Evolutionary conservation across 805 yeast genomes (phyloP).

Genomic region (Lachancea thermotolerans): DNA sequence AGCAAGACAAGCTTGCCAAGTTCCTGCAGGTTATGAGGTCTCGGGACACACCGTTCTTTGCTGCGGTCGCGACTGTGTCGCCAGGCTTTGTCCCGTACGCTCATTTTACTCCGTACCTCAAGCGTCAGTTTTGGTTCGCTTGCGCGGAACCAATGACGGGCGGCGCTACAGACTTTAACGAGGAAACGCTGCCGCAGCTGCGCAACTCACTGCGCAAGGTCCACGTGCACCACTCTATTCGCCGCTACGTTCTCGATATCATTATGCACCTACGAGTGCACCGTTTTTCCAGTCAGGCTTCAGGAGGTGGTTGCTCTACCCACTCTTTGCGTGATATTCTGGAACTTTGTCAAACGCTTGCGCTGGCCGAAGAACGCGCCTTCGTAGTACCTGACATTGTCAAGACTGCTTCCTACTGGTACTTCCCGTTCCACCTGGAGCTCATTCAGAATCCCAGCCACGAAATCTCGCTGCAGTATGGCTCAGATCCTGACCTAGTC

Average conservation of each 20-base stretch:
- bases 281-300: constrained; percentile 38
- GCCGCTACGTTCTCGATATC: constrained; percentile 52
- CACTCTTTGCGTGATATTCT: constrained; percentile 40
- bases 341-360: constrained; percentile 34
- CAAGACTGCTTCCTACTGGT: constrained; percentile 40
- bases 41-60: constrained; percentile 1
- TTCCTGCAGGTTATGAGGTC: constrained; percentile 4
- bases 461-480: constrained; percentile 28
- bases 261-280: constrained; percentile 50
- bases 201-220: constrained; percentile 17
- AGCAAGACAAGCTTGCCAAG: constrained; percentile 6
- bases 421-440: constrained; percentile 48
- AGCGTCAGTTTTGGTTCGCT: constrained; percentile 38
- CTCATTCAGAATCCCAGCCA: constrained; percentile 34
- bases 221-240: constrained; percentile 40
- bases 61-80: constrained; percentile 7
- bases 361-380: constrained; percentile 31
- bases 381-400: constrained; percentile 50
- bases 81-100: constrained; percentile 4
- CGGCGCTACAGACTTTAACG: not conserved
- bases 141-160: constrained; percentile 12
- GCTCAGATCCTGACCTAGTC: constrained; percentile 24
- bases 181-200: not conserved
- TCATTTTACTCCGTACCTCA: constrained; percentile 16
- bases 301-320: constrained; percentile 46